Evolutionary conservation across 1,284 basidiomycete species (phyloP), one percentile per base, ranked within the genome.

Genomic region (Anthracocystis walkeri): DNA sequence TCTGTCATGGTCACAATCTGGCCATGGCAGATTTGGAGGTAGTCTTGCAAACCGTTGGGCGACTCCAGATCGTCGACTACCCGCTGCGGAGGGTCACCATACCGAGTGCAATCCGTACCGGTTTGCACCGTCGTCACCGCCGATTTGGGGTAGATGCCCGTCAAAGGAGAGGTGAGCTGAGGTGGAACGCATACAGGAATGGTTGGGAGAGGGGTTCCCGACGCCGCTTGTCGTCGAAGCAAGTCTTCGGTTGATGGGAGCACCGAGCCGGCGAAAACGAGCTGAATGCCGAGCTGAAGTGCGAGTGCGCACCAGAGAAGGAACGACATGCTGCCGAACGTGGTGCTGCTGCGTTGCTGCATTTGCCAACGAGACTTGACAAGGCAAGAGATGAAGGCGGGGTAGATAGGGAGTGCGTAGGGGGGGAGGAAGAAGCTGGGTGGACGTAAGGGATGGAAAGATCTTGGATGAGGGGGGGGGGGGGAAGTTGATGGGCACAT

Each of bases 81-180:
- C 1, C 29, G 44, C 1, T 52, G 53, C 3, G 68, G 68, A 10
- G 67, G 57, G 33, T 65, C 58, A 27, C 67, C 62, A 20, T 70
- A 70, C 23, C 29, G 40, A 10, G 7, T 48, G 48, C 67, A 70
- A 41, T 61, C 38, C 7, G 14, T 70, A 11, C 67, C 67, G 4
- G 62, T 70, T 40, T 70, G 67, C 11, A 55, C 52, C 5, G 62
- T 70, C 7, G 67, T 70, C 12, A 70, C 62, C 1, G 67, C 67
- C 41, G 67, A 70, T 16, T 29, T n/a, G 12, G 67, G 62, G 45
- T 70, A 70, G 14, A 4, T 38, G 27, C 42, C 46, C 2, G 57
- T 56, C 40, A 61, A 27, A 2, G 54, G 57, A 20, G 64, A 55
- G 21, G 64, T 66, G 40, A 29, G 10, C 31, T 56, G 40, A 7